These are phyloP conservation scores for Mortierella sp. DNA, from an alignment of 371 early-diverging fungal species.

Conservation along the genomic window DNA sequence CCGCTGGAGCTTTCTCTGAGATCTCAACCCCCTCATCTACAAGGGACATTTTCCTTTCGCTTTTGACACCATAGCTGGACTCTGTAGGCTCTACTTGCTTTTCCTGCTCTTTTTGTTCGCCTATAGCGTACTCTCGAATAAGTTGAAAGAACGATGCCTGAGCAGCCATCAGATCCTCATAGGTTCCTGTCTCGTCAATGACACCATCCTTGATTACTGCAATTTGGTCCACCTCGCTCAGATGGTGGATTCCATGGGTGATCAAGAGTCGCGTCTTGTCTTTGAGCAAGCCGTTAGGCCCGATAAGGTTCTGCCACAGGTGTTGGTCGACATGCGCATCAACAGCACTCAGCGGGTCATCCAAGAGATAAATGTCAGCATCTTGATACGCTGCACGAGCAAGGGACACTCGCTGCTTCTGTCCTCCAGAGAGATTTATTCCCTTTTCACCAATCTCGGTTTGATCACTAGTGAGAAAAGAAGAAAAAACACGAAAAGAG, in stretches of 20 bases:
- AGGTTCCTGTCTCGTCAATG: slow-evolving; percentile 78
- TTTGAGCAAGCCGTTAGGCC: slow-evolving; percentile 80
- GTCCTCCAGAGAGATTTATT: slow-evolving; percentile 64
- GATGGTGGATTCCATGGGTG: slow-evolving; percentile 86
- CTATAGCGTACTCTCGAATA: slow-evolving; percentile 50
- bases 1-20: slow-evolving; percentile 17
- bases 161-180: slow-evolving; percentile 70
- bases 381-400: slow-evolving; percentile 82
- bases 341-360: slow-evolving; percentile 90
- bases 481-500: too few species aligned
- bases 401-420: slow-evolving; percentile 62
- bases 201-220: slow-evolving; percentile 77
- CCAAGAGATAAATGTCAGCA: slow-evolving; percentile 85
- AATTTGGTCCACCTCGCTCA: slow-evolving; percentile 74
- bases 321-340: slow-evolving; percentile 91
- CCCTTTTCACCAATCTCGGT: slow-evolving; percentile 67
- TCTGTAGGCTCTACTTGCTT: not conserved
- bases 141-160: slow-evolving; percentile 64
- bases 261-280: slow-evolving; percentile 86
- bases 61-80: not conserved
- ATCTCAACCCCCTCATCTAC: slow-evolving; percentile 44
- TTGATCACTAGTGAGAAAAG: slow-evolving; percentile 58
- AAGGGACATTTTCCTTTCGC: too few species aligned
- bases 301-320: slow-evolving; percentile 81
- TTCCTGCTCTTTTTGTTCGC: slow-evolving; percentile 3